A percentile compares a stretch with the other conserved stretches of the same genome.
phyloP scores from a whole-genome alignment of 768 basidiomycete species.

The Mycena polygramma region DNA sequence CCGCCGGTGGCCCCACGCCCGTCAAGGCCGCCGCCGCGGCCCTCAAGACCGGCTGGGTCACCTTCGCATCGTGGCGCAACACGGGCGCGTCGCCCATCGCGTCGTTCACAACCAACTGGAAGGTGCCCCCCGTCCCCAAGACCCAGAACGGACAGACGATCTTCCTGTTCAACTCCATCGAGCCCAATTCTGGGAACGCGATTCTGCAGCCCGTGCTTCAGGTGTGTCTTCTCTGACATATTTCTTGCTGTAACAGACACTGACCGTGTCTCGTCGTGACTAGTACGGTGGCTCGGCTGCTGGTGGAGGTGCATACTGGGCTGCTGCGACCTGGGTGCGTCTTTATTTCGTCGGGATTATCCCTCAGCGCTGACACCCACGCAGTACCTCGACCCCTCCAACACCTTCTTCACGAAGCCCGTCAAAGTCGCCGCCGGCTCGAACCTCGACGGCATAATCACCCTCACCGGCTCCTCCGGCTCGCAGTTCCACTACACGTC shows the following conservation, averaged over 20 bases:
- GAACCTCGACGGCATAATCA: background rate
- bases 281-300: background rate
- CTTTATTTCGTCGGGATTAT: background rate
- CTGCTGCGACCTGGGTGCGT: background rate
- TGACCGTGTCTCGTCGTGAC: background rate
- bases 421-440: background rate
- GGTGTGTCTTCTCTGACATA: background rate
- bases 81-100: conserved; percentile 20
- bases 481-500: background rate
- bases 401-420: conserved; percentile 7
- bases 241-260: too few species aligned
- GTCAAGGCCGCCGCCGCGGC: background rate
- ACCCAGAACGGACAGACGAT: conserved; percentile 31
- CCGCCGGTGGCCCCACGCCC: background rate
- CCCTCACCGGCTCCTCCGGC: background rate
- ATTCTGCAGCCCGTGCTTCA: conserved; percentile 2
- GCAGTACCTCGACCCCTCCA: background rate
- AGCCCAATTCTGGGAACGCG: background rate
- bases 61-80: conserved; percentile 28
- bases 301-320: conserved; percentile 4
- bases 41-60: conserved; percentile 11
- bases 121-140: conserved; percentile 28
- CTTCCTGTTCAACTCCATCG: conserved; percentile 5
- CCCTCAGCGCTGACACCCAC: background rate
- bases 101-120: conserved; percentile 33